A percentile compares a stretch with the other conserved stretches of the same genome.
These are phyloP conservation scores for Rugonectria rugulosa DNA, from an alignment of 2,329 filamentous ascomycete genomes.

Conservation along the genomic window DNA sequence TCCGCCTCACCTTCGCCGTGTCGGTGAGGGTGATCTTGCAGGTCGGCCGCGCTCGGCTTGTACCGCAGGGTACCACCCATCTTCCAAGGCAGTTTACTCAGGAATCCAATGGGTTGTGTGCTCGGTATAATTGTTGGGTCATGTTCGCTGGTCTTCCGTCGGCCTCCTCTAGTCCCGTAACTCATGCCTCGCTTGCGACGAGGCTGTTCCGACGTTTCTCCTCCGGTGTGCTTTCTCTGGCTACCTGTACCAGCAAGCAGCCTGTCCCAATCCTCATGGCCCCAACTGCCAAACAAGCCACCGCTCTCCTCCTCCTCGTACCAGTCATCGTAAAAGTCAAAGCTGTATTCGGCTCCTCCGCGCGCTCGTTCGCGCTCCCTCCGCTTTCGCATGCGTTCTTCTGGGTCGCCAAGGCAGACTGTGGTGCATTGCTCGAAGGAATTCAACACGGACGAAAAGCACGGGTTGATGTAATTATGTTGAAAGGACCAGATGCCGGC, in stretches of 20 bases:
- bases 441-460: conserved; percentile 71
- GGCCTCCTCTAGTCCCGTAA: conserved; percentile 74
- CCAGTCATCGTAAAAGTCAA: conserved; percentile 99
- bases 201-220: conserved; percentile 66
- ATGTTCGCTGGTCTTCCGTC: conserved; percentile 62
- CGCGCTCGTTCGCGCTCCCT: conserved; percentile 67
- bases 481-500: conserved; percentile 89
- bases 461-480: conserved; percentile 85
- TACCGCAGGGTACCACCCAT: conserved; percentile 85
- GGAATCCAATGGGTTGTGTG: conserved; percentile 84
- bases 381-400: conserved; percentile 74
- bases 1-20: conserved; percentile 66
- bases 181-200: conserved; percentile 83
- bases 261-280: conserved; percentile 84
- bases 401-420: conserved; percentile 74
- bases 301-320: conserved; percentile 67
- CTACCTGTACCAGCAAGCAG: conserved; percentile 75
- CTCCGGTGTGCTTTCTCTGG: conserved; percentile 45
- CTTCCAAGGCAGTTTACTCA: conserved; percentile 84
- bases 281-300: conserved; percentile 75
- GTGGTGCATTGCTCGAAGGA: conserved; percentile 77
- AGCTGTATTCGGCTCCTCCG: conserved; percentile 80
- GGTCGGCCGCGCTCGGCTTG: conserved; percentile 86
- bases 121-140: conserved; percentile 92
- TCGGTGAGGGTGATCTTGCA: conserved; percentile 82